Base-by-base conservation (phyloP, 768 basidiomycete genomes). In the Agrocybe pediades region DNA sequence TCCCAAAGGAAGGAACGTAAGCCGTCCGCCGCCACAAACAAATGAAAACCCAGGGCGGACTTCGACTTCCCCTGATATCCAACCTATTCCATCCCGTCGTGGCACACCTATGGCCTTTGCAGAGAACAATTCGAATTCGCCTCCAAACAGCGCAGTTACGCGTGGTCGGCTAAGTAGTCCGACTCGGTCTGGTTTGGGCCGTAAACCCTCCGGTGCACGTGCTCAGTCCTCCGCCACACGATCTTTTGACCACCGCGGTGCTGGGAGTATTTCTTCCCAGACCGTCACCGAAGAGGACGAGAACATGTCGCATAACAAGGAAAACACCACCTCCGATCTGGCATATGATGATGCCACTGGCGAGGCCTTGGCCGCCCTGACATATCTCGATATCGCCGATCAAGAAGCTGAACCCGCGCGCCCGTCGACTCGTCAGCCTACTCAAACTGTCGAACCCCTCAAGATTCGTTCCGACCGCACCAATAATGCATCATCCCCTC, bases 161-260 rank as follows among this genome's bases (percentile, higher is more conserved):
- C 25, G 59, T 50, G 69, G 66, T 61, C 71, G 59, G 66, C 57
- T 59, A 62, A 76, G n/a, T n/a, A n/a, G 60, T 56, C 68, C 70
- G 62, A 68, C 69, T 54, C 72, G 77, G 61, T 71, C 68, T 63
- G 74, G 61, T 48, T 65, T 76, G 43, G 85, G 86, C 71, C 85
- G 88, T 70, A 90, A 88, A 63, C 90, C 90, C 19, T 86, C 88
- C 26, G 90, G 90, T 45, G 90, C 90, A 85, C 90, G 90, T 85
- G 90, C 86, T 44, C 82, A 75, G 52, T 77, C 79, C 61, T 71
- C 70, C 53, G 73, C 54, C 62, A 60, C 70, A 65, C 47, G 62
- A 65, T 57, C 74, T 67, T 77, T 68, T 71, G 76, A 70, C 68
- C 68, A 36, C 33, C 33, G 33, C 33, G 33, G 70, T 63, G 70